These are phyloP conservation scores for Diphasiastrum complanatum DNA, from an alignment of 83 land plant genomes.

Conservation along the genomic window DNA sequence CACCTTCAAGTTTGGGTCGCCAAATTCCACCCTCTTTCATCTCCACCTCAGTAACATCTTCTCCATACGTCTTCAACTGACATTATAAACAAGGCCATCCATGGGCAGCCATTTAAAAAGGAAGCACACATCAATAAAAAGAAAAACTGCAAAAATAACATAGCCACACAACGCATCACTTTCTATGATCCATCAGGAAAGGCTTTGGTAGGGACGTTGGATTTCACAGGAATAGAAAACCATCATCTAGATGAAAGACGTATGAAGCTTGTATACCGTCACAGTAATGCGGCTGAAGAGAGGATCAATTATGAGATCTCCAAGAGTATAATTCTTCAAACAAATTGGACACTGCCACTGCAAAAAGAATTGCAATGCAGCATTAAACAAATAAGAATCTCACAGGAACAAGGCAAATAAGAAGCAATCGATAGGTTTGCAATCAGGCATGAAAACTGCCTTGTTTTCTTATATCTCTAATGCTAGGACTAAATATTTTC, in stretches of 20 bases:
- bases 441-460: too few relatives aligned
- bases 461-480: too few relatives aligned
- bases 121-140: background rate
- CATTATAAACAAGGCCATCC: background rate
- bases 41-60: constrained; percentile 87
- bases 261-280: constrained; percentile 30
- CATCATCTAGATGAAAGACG: background rate
- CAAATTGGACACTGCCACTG: constrained; percentile 99
- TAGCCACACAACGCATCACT: too few relatives aligned
- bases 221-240: background rate
- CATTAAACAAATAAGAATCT: background rate
- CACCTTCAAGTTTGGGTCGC: constrained; percentile 76
- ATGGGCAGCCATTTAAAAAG: background rate
- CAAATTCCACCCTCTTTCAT: constrained; percentile 93
- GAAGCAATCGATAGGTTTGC: background rate
- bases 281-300: constrained; percentile 74
- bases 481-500: too few relatives aligned
- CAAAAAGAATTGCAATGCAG: constrained; percentile 18
- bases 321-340: constrained; percentile 77
- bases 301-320: constrained; percentile 74
- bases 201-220: background rate
- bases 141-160: constrained; percentile 1
- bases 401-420: background rate
- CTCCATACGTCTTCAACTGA: constrained; percentile 68
- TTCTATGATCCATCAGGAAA: too few relatives aligned